Percentiles rank a stretch among this genome's conserved stretches.
Evolutionary conservation across 2,329 filamentous ascomycete genomes (phyloP).

Genomic region (Cordyceps fumosorosea): DNA sequence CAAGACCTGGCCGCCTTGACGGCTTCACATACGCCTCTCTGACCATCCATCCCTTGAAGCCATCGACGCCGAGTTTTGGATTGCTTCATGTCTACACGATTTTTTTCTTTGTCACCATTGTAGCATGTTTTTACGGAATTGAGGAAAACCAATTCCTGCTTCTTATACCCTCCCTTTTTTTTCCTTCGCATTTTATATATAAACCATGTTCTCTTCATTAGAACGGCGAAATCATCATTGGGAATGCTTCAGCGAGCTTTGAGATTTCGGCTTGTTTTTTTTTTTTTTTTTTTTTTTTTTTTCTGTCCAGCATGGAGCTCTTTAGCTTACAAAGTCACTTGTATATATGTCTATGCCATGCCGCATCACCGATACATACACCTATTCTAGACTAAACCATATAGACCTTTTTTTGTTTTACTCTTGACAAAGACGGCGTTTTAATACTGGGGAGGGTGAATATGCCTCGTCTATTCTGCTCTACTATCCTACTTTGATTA

Average conservation of each 20-base stretch:
- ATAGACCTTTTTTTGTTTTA: not conserved
- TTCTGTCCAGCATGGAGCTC: not conserved
- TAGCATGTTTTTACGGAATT: not conserved
- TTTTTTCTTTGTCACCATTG: not conserved
- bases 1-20: not conserved
- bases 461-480: not conserved
- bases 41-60: not conserved
- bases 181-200: not conserved
- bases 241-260: not conserved
- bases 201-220: not conserved
- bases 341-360: not conserved
- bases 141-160: not conserved
- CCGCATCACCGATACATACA: not conserved
- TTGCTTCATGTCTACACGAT: not conserved
- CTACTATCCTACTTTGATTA: not conserved
- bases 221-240: conserved; percentile 1
- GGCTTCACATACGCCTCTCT: not conserved
- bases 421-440: not conserved
- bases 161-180: not conserved
- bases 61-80: not conserved
- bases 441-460: not conserved
- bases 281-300: not conserved
- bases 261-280: not conserved
- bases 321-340: not conserved
- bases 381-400: not conserved